Base-by-base conservation (phyloP, 805 yeast species). In the Zygotorulaspora florentina region DNA sequence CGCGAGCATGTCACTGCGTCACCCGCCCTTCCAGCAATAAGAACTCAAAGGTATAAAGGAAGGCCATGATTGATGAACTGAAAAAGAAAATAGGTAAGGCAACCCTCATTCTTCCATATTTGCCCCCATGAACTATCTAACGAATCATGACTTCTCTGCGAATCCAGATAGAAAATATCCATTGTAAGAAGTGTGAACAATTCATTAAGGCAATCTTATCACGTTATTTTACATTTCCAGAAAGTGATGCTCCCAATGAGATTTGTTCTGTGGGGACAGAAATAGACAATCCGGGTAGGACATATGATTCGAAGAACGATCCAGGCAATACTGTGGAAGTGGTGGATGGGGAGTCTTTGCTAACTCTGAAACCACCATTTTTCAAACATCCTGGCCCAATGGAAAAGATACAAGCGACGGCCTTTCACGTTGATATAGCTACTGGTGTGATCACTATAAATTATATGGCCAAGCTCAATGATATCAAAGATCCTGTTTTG, bases 121-220 rank as follows among this genome's bases (percentile, higher is more conserved):
- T 20, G 7, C 25, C 4, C 16, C 15, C 11, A 16, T 18, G 23
- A 35, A 12, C 9, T 8, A 31, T 13, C 35, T 11, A 18, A 16
- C 7, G 25, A 20, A 17, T 7, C 20, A 44, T 44, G 43, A 26
- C 26, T 34, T 30, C 39, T 7, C 17, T 79, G 31, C 67, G 65
- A 3, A 39, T 48, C 15, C 45, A 37, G 20, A 39, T 51, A 17
- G 40, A 48, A 13, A 80, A 81, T 50, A 68, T 80, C 31, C 85
- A 80, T 56, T 81, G 86, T 55, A 66, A 64, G 2, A 75, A 74
- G 31, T 81, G 86, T 55, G 75, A 72, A 48, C 51, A 51, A 2
- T 59, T 70, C 10, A 66, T 80, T 16, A 51, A 53, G 13, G 43
- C 52, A 6, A 48, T 62, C 1, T 46, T 77, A 11, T 39, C 62